Evolutionary conservation across 139 green algal genomes (phyloP), one percentile per base, ranked within the genome.

Genomic region (Desmodesmus armatus): DNA sequence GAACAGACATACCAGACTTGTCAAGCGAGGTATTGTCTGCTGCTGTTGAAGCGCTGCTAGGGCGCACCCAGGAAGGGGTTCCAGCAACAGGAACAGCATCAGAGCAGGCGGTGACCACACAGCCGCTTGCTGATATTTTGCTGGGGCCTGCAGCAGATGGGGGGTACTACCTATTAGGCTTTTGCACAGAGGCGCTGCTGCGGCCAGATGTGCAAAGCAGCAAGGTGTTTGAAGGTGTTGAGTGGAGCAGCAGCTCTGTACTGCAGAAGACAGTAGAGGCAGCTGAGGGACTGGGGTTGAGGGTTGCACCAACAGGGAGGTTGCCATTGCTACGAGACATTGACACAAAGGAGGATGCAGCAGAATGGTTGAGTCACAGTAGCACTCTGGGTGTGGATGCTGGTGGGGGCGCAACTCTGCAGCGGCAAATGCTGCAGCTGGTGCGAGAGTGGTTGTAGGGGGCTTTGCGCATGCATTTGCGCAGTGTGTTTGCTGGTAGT

Each of bases 1-100:
- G 93, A 11, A 95, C 92, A 17, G 93, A 96, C 82, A 88, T 95
- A 41, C 93, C 93, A 25, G 93, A 93, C 60, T 58, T 96, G 6
- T 76, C 65, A 13, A 31, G 70, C 4, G n/a, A 7, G 31, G 35
- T 88, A 60, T 23, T 96, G 0, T n/a, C 41, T n/a, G 11, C 25
- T 33, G 87, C 85, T 15, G 70, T 66, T 4, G 60, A 74, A 1
- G 80, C 79, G 1, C 65, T 91, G 63, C n/a, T n/a, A n/a, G n/a
- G n/a, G n/a, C n/a, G 74, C 15, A 29, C 29, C 13, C 27, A 23
- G n/a, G 49, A 11, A 58, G 70, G 25, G 11, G 29, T 44, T 78
- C 35, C 23, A 23, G 29, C 43, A 37, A 27, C 21, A 63, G 53
- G 19, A 17, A n/a, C 19, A 17, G 53, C 19, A 17, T n/a, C 23